Conservation (phyloP, 2,329 filamentous ascomycete species). For the Ceratocystis variospora region DNA sequence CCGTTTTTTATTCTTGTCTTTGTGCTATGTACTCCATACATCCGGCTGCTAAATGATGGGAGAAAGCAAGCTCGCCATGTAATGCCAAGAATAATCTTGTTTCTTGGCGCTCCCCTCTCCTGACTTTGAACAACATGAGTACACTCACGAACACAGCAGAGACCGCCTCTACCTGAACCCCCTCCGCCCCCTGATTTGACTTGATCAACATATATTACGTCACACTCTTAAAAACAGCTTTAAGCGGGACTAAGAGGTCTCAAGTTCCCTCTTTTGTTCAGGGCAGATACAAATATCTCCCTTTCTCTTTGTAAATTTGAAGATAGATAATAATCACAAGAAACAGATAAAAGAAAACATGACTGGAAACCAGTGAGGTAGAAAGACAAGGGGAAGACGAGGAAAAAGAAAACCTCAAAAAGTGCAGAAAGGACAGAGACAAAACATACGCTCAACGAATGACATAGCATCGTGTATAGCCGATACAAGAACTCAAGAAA, state of each 20-base stretch:
- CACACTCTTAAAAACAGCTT: neutral
- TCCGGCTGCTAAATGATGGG: too few relatives aligned
- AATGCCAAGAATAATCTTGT: too few relatives aligned
- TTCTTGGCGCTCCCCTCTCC: too few relatives aligned
- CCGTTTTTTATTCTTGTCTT: too few relatives aligned
- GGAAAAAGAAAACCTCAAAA: neutral
- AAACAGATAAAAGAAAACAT: slow-evolving; percentile 6
- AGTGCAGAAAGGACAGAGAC: too few relatives aligned
- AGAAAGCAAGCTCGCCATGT: too few relatives aligned
- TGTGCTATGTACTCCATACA: too few relatives aligned
- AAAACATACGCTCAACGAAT: neutral
- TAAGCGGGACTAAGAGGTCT: neutral
- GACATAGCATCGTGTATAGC: slow-evolving; percentile 4
- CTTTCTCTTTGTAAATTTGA: slow-evolving; percentile 10
- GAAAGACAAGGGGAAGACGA: neutral
- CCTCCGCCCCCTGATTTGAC: neutral
- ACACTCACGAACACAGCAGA: too few relatives aligned
- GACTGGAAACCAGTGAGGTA: neutral
- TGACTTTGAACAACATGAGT: too few relatives aligned
- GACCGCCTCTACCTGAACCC: neutral
- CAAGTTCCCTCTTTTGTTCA: neutral
- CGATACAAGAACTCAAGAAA: slow-evolving; percentile 4
- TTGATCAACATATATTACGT: slow-evolving; percentile 1
- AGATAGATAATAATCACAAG: slow-evolving; percentile 15
- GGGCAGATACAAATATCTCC: slow-evolving; percentile 16